Conservation (phyloP, 495 filamentous ascomycete species). For the Lophiostoma macrostomum region DNA sequence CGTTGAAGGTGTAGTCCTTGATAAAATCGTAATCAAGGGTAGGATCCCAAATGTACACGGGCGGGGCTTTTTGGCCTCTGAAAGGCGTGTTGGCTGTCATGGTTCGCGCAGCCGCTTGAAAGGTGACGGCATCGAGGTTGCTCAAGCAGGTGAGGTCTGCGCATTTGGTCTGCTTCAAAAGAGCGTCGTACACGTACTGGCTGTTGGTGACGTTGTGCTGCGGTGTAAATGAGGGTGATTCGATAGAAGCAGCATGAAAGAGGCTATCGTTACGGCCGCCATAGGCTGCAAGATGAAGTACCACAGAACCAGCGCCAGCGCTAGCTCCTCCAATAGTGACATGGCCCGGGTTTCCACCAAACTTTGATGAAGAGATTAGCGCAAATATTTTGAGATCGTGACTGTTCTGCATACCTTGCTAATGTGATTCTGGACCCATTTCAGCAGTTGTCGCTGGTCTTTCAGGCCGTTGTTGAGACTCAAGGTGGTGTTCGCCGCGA, state of each 20-base stretch:
- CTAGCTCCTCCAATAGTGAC: conserved; percentile 75
- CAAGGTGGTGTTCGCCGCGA: conserved; percentile 46
- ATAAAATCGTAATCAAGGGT: conserved; percentile 52
- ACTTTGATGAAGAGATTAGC: conserved; percentile 43
- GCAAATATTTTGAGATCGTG: neutral
- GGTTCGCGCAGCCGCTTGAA: conserved; percentile 20
- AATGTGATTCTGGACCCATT: conserved; percentile 57
- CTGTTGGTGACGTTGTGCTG: conserved; percentile 57
- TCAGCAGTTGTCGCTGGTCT: conserved; percentile 64
- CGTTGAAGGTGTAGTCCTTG: conserved; percentile 58
- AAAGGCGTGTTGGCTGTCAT: conserved; percentile 23
- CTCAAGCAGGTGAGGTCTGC: conserved; percentile 16
- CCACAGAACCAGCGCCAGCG: conserved; percentile 67
- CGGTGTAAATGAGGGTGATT: conserved; percentile 63
- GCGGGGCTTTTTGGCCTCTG: conserved; percentile 13
- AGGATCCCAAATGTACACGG: conserved; percentile 28
- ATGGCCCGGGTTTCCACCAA: conserved; percentile 71
- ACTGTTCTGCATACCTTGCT: conserved; percentile 4
- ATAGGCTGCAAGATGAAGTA: conserved; percentile 67
- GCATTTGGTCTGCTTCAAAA: conserved; percentile 58
- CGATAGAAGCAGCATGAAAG: conserved; percentile 52
- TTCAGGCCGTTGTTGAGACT: conserved; percentile 67
- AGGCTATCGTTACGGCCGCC: conserved; percentile 49
- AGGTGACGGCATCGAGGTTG: conserved; percentile 21
- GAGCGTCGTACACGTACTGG: conserved; percentile 63